phyloP scores from a whole-genome alignment of 495 filamentous ascomycete genomes.

The Penicillium bovifimosum region DNA sequence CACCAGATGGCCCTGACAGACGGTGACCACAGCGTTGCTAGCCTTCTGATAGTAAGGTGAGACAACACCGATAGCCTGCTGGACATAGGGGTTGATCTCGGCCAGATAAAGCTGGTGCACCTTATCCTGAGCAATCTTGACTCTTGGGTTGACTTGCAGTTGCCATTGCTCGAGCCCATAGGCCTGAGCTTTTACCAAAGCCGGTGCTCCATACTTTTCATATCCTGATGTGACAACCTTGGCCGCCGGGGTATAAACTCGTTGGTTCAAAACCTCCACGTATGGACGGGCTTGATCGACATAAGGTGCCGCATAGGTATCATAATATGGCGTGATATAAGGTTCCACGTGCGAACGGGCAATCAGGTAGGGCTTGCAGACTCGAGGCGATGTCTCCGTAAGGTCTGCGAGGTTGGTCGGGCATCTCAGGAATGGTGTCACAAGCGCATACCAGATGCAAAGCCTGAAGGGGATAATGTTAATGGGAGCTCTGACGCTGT shows the following conservation, averaged over 20 bases:
- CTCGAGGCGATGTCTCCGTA: slow-evolving; percentile 62
- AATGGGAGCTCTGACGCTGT: neutral
- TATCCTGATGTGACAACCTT: slow-evolving; percentile 58
- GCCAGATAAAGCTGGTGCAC: slow-evolving; percentile 61
- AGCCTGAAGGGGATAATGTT: slow-evolving; percentile 46
- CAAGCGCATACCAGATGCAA: slow-evolving; percentile 75
- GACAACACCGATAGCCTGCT: slow-evolving; percentile 48
- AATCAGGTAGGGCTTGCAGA: slow-evolving; percentile 82
- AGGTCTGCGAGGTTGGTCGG: slow-evolving; percentile 62
- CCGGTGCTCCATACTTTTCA: slow-evolving; percentile 70
- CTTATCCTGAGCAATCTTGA: slow-evolving; percentile 56
- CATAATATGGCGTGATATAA: slow-evolving; percentile 80
- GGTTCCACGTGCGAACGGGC: slow-evolving; percentile 63
- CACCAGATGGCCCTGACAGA: slow-evolving; percentile 65
- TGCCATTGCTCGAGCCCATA: slow-evolving; percentile 72
- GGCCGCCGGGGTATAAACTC: slow-evolving; percentile 61
- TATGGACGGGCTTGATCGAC: slow-evolving; percentile 74
- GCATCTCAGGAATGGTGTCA: slow-evolving; percentile 77
- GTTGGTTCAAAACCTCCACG: slow-evolving; percentile 57
- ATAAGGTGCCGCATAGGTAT: slow-evolving; percentile 75
- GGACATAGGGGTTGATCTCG: slow-evolving; percentile 66
- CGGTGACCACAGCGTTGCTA: slow-evolving; percentile 52
- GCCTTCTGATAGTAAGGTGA: slow-evolving; percentile 69
- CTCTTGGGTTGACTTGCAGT: slow-evolving; percentile 64
- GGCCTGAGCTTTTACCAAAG: slow-evolving; percentile 56